These are phyloP conservation scores for Linum trigynum DNA, from an alignment of 345 rosid genomes.

Conservation along the genomic window DNA sequence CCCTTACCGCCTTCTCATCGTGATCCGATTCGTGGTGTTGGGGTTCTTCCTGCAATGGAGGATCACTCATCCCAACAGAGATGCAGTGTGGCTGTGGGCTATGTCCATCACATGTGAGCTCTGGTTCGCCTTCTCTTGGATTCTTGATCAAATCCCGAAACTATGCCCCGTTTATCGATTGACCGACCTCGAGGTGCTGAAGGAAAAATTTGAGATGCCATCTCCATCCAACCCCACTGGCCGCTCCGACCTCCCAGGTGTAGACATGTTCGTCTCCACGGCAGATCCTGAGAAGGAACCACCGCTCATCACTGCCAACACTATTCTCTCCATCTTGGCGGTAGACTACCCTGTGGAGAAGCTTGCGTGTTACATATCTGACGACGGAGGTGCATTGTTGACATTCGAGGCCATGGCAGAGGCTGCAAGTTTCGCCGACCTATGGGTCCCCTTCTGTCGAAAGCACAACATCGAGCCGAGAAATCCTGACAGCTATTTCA, in stretches of 20 bases:
- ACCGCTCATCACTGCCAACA: conserved; percentile 76
- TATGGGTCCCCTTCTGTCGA: conserved; percentile 93
- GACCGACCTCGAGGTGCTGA: conserved; percentile 69
- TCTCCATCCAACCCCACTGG: conserved; percentile 87
- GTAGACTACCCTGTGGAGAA: conserved; percentile 93
- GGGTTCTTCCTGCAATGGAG: conserved; percentile 82
- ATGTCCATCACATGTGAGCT: conserved; percentile 78
- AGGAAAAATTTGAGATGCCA: conserved; percentile 81
- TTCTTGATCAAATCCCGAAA: conserved; percentile 86
- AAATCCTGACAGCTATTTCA: conserved; percentile 78
- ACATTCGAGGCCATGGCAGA: conserved; percentile 98
- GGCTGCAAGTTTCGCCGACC: conserved; percentile 87
- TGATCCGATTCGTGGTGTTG: conserved; percentile 49
- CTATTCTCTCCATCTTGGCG: conserved; percentile 72
- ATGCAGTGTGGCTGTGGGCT: conserved; percentile 82
- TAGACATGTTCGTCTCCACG: conserved; percentile 79
- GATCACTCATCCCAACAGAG: conserved; percentile 55
- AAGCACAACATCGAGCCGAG: conserved; percentile 84
- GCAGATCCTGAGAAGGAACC: conserved; percentile 98
- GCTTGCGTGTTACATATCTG: conserved; percentile 69
- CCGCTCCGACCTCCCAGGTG: conserved; percentile 84
- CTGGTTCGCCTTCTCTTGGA: conserved; percentile 96
- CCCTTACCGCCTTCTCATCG: conserved; percentile 71
- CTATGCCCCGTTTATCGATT: conserved; percentile 70
- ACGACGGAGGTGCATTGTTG: conserved; percentile 93